phyloP scores from a whole-genome alignment of 1,284 basidiomycete genomes.

The Hymenochaete sp. region DNA sequence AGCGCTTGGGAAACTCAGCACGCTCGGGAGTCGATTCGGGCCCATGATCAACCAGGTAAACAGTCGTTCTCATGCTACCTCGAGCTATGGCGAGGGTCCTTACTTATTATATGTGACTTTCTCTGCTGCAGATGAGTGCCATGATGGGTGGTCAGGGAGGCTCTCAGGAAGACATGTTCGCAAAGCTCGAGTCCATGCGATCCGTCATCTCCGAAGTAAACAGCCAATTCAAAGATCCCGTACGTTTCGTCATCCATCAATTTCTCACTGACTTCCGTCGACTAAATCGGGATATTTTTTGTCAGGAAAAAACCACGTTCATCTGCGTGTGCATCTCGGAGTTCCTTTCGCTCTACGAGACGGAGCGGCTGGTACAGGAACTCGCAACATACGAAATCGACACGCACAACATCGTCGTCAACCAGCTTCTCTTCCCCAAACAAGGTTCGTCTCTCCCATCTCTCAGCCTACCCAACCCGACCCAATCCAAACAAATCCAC shows the following conservation, averaged over 20 bases:
- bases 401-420: slow-evolving; percentile 98
- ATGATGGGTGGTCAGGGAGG: slow-evolving; percentile 90
- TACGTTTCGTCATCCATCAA: slow-evolving; percentile 32
- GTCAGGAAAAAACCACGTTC: slow-evolving; percentile 92
- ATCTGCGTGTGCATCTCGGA: slow-evolving; percentile 99
- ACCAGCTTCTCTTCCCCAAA: slow-evolving; percentile 94
- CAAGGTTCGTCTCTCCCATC: slow-evolving; percentile 45
- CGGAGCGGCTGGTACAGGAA: slow-evolving; percentile 95
- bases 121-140: slow-evolving; percentile 64
- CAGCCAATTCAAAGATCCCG: slow-evolving; percentile 98
- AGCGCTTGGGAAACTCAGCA: slow-evolving; percentile 89
- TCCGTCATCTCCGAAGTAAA: slow-evolving; percentile 98
- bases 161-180: slow-evolving; percentile 95
- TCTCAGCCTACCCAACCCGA: slow-evolving; percentile 1
- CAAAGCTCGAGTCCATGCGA: slow-evolving; percentile 95
- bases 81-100: background rate
- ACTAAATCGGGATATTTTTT: background rate
- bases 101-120: background rate
- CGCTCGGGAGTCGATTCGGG: slow-evolving; percentile 87
- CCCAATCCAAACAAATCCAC: background rate
- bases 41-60: slow-evolving; percentile 90
- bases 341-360: slow-evolving; percentile 97
- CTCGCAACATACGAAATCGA: slow-evolving; percentile 95
- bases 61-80: background rate
- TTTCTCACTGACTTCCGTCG: background rate